These are phyloP conservation scores for Gynochthodes officinalis DNA, from an alignment of 257 asterid species.

Conservation along the genomic window DNA sequence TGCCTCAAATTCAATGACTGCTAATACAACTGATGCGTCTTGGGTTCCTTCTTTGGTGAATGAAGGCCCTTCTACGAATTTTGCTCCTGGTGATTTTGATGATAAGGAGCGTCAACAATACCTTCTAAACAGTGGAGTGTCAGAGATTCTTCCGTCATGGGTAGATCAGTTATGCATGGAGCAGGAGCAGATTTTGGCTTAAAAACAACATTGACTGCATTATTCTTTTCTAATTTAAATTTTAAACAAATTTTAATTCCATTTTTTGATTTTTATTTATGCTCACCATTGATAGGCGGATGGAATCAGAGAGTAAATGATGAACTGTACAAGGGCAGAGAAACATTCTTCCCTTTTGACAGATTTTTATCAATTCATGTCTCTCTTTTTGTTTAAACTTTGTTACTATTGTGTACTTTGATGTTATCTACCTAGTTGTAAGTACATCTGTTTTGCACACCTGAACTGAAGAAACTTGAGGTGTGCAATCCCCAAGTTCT, in stretches of 20 bases:
- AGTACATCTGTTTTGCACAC: neutral
- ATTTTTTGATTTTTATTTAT: slow-evolving; percentile 24
- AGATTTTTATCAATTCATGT: slow-evolving; percentile 8
- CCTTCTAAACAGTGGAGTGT: slow-evolving; percentile 14
- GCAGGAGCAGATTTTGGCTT: slow-evolving; percentile 38
- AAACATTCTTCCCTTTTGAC: slow-evolving; percentile 24
- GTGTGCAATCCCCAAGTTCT: too few species aligned
- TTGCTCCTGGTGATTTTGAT: slow-evolving; percentile 9
- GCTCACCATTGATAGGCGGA: slow-evolving; percentile 17
- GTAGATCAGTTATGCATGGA: slow-evolving; percentile 37
- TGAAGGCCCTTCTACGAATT: slow-evolving; percentile 20
- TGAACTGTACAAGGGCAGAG: slow-evolving; percentile 13
- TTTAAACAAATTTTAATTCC: slow-evolving; percentile 12
- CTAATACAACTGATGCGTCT: slow-evolving; percentile 19
- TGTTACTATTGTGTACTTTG: too few species aligned
- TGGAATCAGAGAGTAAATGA: slow-evolving; percentile 6
- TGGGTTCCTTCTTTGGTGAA: slow-evolving; percentile 25
- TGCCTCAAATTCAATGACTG: slow-evolving; percentile 10
- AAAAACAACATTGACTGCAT: slow-evolving; percentile 4
- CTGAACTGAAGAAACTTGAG: too few species aligned
- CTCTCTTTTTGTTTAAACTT: neutral
- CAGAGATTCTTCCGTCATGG: slow-evolving; percentile 28
- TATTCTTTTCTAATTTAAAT: slow-evolving; percentile 16
- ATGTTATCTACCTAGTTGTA: too few species aligned
- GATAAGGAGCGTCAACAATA: slow-evolving; percentile 17